Conservation (phyloP, 371 early-diverging fungal genomes). For the Mucor lusitanicus region DNA sequence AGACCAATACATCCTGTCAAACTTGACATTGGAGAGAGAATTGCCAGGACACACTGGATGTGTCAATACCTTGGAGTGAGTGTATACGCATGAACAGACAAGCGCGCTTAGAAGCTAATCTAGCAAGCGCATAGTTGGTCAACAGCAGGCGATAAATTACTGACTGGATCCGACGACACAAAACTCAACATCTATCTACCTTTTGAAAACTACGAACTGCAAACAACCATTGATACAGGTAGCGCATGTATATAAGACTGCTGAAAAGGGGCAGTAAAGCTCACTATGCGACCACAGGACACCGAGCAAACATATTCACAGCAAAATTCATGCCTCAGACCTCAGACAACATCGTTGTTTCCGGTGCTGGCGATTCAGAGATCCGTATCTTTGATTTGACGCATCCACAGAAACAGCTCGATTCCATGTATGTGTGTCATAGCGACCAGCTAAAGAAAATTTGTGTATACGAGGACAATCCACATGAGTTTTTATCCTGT, state of each 20-base stretch:
- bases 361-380: conserved; percentile 70
- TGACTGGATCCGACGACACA: conserved; percentile 72
- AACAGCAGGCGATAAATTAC: conserved; percentile 51
- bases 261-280: background rate
- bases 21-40: conserved; percentile 35
- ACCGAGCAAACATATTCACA: conserved; percentile 76
- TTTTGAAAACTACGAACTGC: conserved; percentile 30
- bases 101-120: background rate
- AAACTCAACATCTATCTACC: conserved; percentile 57
- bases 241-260: background rate
- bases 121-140: conserved; percentile 55
- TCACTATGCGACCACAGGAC: conserved; percentile 43
- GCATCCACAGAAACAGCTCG: conserved; percentile 7
- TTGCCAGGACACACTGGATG: conserved; percentile 75
- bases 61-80: conserved; percentile 73
- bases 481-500: conserved; percentile 61
- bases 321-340: conserved; percentile 71
- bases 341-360: conserved; percentile 61
- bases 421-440: conserved; percentile 55
- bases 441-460: conserved; percentile 59
- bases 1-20: conserved; percentile 27
- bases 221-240: conserved; percentile 21
- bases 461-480: conserved; percentile 46
- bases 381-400: conserved; percentile 64
- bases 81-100: background rate